phyloP scores from a whole-genome alignment of 805 yeast genomes.

The Henningerozyma blattae region DNA sequence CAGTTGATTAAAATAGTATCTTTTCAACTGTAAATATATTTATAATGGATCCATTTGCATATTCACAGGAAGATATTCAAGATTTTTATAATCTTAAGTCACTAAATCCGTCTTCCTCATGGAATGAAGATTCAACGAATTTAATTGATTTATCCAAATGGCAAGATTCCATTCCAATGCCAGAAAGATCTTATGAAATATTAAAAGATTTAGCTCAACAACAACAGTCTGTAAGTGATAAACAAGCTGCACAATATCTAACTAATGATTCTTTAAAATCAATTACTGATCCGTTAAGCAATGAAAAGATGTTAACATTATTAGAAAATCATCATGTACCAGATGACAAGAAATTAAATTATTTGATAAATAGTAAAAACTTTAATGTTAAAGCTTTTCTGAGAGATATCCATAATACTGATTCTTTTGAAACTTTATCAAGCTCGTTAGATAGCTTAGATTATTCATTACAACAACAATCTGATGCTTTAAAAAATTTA shows the following conservation, averaged over 20 bases:
- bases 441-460: constrained; percentile 39
- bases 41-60: constrained; percentile 10
- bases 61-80: constrained; percentile 19
- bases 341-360: constrained; percentile 30
- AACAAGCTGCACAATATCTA: constrained; percentile 13
- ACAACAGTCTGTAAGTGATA: constrained; percentile 17
- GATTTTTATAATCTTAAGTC: constrained; percentile 34
- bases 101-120: constrained; percentile 28
- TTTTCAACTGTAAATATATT: too few species aligned
- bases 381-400: constrained; percentile 49
- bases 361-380: constrained; percentile 42
- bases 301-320: constrained; percentile 28
- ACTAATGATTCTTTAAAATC: constrained; percentile 5
- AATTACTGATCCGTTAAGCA: constrained; percentile 47
- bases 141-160: constrained; percentile 14
- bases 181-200: constrained; percentile 24
- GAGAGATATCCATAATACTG: constrained; percentile 42
- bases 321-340: constrained; percentile 28
- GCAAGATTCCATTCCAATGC: constrained; percentile 13
- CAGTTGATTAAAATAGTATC: too few species aligned
- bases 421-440: constrained; percentile 38
- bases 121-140: constrained; percentile 25
- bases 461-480: constrained; percentile 34
- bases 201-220: constrained; percentile 20
- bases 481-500: constrained; percentile 36